Base-by-base conservation (phyloP, 495 filamentous ascomycete species). In the Aspergillus funiculosus region DNA sequence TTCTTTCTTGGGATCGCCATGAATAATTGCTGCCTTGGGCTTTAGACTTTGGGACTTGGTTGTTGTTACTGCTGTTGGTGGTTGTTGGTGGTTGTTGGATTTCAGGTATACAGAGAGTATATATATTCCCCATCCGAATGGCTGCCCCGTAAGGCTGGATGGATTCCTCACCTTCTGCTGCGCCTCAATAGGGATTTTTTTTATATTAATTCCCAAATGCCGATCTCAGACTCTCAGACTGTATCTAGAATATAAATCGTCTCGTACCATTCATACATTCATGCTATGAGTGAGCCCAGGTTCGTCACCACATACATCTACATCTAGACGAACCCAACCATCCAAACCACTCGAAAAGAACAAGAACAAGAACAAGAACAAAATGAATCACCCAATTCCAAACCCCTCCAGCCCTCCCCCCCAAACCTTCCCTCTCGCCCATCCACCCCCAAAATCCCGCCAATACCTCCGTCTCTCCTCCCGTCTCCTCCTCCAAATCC, bases 401-500 rank as follows among this genome's bases (percentile, higher is more conserved):
- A 34, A 24, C 11, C 9, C 14, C 9, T 20, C 19, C n/a, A 36
- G 9, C 39, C 39, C 39, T 13, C 40, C 36, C 26, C 17, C 39
- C 18, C 59, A 65, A 39, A 58, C 59, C 28, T 68, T 71, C 50
- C 52, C 62, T 36, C 56, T 68, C 30, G 67, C 67, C 25, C 56
- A 59, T 20, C 67, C 63, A 13, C 59, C 67, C 9, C 63, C 67
- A 18, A 61, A 39, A 48, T 48, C 46, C 22, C 44, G 39, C 34
- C 51, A 54, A 28, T 31, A 50, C 2, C 51, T 68, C n/a, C 59
- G 63, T 1, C 48, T 68, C 32, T 51, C 56, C 26, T 50, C 67
- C 5, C 61, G 58, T 18, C 54, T 67, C 11, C 48, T 64, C 5
- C 56, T 70, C 4, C 67, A 70, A 57, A 61, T 70, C 46, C 67